Base-by-base conservation (phyloP, 768 basidiomycete genomes). In the Infundibulicybe gibba region DNA sequence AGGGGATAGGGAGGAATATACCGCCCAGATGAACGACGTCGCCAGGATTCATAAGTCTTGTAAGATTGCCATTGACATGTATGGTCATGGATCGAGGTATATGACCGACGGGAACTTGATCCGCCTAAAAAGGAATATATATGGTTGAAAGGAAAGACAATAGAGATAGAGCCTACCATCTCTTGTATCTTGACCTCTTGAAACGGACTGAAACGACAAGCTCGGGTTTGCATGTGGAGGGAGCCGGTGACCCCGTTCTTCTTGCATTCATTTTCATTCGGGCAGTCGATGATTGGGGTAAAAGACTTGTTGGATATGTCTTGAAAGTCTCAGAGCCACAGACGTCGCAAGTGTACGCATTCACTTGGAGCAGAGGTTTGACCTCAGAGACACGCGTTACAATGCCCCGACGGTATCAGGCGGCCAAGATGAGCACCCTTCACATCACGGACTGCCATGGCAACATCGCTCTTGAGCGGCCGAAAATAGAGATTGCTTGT, bases 261-360 rank as follows among this genome's bases (percentile, higher is more conserved):
- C 63, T 80, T 77, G 66, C 97, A 99, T 55, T 87, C 85, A 15
- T 81, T 77, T 52, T 82, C 80, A 47, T 94, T 95, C 61, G 87
- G 81, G 62, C 97, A 99, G 59, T 95, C 89, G 19, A 77, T 66
- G 40, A 97, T 83, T 0, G 97, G 97, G 0, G 83, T 79, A 63
- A 98, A 97, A 10, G 90, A 85, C 63, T 93, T 94, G 60, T 84
- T 82, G 9, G 87, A 85, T 48, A 99, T 94, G 59, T 98, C 94
- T 64, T 98, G 94, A 75, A 99, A 99, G 94, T 95, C 65, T 99
- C 97, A 37, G 93, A 91, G 39, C 97, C 97, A 63, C 97, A 99
- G 49, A 92, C 85, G 61, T 98, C 97, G 69, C 97, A 98, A 0
- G 93, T 94, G 66, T 98, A 99, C 25, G 95, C 97, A 66, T 95